Evolutionary conservation across 2,329 filamentous ascomycete species (phyloP), one percentile per base, ranked within the genome.

Genomic region (Pleomassaria siparia): DNA sequence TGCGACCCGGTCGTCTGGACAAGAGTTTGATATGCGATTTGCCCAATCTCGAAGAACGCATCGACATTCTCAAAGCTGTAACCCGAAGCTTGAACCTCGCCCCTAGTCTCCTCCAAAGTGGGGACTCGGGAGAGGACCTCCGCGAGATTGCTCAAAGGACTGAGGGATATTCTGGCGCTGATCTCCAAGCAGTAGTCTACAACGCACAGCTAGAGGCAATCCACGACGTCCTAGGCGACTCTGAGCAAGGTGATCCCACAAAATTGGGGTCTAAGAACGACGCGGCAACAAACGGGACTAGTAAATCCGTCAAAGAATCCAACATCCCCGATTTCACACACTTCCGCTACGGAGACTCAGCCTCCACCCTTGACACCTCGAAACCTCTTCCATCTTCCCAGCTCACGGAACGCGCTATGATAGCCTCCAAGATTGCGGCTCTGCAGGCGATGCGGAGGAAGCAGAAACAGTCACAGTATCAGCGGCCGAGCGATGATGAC

Each of bases 131-230:
- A 40, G 51, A 68, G 24, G 71, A 70, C 7, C 71, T 95, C 24
- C 75, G 74, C n/a, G 88, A 91, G 51, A 82, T 99, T 20, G 92
- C 91, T 0, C 77, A 76, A 13, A 78, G 83, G 13, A 97, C 92
- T 0, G 87, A 94, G 49, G 94, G 94, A 9, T 96, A 95, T 69
- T 94, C 89, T 0, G 94, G 94, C 11, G 94, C 94, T 1, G 94
- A 99, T 73, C 77, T 99, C 3, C 94, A 99, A 70, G 94, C 92
- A 0, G 81, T 99, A 6, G 85, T 97, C 35, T 96, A 95, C 62
- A 99, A 99, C 58, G 91, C 94, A 0, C 94, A 99, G 68, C 80
- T 99, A 5, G 92, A 97, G 74, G 94, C 94, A 22, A 96, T 99
- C 55, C 94, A 99, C 66, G 91, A 96, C 58, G 85, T 95, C 2